Evolutionary conservation across 148 eudicot species (phyloP), one percentile per base, ranked within the genome.

Genomic region (Arctostaphylos glauca): DNA sequence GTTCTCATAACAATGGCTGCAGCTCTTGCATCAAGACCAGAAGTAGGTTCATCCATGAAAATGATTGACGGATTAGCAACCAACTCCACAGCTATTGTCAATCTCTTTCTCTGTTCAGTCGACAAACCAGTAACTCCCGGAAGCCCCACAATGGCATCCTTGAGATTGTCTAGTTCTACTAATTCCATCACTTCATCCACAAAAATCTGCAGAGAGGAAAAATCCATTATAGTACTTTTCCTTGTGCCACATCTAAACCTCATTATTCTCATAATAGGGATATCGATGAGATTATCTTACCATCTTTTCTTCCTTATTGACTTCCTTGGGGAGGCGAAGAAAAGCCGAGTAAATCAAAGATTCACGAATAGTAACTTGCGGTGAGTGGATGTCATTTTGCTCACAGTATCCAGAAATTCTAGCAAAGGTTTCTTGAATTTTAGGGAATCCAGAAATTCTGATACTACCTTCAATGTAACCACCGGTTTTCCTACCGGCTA

Each of bases 1-100:
- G 94, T 82, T 78, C 93, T 90, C 96, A 93, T 91, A 46, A 93
- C 94, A 43, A 93, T 93, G 47, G 97, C 97, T 64, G 97, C 97
- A 52, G 97, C 94, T 80, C 94, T 90, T 16, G 94, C 94, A 84
- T 93, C 96, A n/a, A 93, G 91, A 44, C 94, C 94, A 4, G 94
- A 91, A 75, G 94, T 91, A 53, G 94, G 94, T 83, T 91, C 94
- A 77, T 91, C 92, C 92, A 91, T 91, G 86, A 91, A 91, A 62
- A 91, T 88, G 15, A 91, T 91, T 41, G 94, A 91, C 2, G 94
- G 94, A 77, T 93, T 91, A 38, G 96, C 94, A 64, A 93, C 94
- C 10, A 93, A 89, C 76, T 91, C 96, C 49, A 93, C 94, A 23
- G 92, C 94, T 8, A 91, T 87, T 48, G 94, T 91, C 44, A 91